Percentiles rank a stretch among this genome's conserved stretches.
Evolutionary conservation across 106 monocot species (phyloP).

Genomic region (Allium cepa): DNA sequence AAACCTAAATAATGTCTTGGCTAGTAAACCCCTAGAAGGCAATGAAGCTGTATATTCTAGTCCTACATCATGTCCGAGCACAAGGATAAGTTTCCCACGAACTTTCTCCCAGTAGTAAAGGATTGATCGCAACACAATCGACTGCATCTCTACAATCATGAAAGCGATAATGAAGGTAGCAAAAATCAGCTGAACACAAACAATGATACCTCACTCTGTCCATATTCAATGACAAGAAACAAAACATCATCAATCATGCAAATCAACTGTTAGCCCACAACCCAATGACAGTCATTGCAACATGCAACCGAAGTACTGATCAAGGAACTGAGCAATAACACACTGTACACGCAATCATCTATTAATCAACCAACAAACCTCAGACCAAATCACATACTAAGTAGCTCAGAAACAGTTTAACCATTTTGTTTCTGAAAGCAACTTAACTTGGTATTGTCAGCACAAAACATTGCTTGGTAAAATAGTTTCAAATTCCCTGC

Average conservation of each 20-base stretch:
- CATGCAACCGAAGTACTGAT: constrained; percentile 7
- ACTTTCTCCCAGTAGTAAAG: too few relatives aligned
- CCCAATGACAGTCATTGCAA: background rate
- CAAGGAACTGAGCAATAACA: background rate
- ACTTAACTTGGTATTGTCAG: constrained; percentile 1
- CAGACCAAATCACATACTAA: background rate
- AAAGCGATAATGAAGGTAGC: too few relatives aligned
- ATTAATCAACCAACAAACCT: background rate
- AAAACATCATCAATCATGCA: background rate
- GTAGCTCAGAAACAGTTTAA: background rate
- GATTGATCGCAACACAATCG: too few relatives aligned
- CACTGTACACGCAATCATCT: background rate
- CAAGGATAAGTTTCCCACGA: too few relatives aligned
- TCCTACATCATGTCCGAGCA: too few relatives aligned
- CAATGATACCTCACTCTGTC: too few relatives aligned
- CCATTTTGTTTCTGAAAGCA: background rate
- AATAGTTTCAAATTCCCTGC: background rate
- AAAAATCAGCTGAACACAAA: too few relatives aligned
- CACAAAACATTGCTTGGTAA: constrained; percentile 6
- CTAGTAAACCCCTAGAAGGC: too few relatives aligned
- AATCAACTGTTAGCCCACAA: background rate
- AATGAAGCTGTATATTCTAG: too few relatives aligned
- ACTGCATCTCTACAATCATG: too few relatives aligned
- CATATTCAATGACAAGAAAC: background rate
- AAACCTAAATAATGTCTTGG: too few relatives aligned